Base-by-base conservation (phyloP, 1,139 yeast genomes). In the Geotrichum klebahnii region DNA sequence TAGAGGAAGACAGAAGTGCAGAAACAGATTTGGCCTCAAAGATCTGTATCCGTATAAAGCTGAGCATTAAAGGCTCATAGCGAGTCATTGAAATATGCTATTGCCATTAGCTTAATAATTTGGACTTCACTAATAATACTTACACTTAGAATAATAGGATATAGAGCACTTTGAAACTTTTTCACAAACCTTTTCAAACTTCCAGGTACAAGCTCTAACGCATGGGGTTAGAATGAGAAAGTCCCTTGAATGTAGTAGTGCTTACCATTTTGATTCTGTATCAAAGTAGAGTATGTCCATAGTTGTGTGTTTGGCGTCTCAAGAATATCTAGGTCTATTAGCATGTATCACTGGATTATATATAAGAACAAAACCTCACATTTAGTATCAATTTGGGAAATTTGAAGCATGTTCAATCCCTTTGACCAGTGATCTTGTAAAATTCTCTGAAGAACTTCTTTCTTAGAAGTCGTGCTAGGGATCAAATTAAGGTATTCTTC, bases 331-430 rank as follows among this genome's bases (percentile, higher is more conserved):
- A n/a, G 33, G 1, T 9, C 22, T n/a, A 24, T 40, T 31, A 28
- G 39, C 29, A 14, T 6, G 12, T n/a, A 41, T 17, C 40, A 39
- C 14, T 19, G 38, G 29, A 26, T 20, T 8, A 10, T 9, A 14
- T 10, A 10, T 5, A 31, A 35, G 9, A 4, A 41, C 10, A 10
- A 2, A 1, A 3, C 38, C 59, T 37, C 44, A 56, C 59, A 62
- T 57, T 81, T 84, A 52, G 84, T 78, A 59, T 86, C 95, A 6
- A 84, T 67, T 57, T 84, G 90, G 0, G 95, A 84, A 42, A 81
- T 63, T 61, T 86, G 95, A 17, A 80, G 71, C 5, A 84, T 65
- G 58, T 82, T 84, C 44, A 85, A 65, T 0, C 95, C 95, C 2
- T 68, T 59, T 0, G 77, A 71, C 81, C 89, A 85, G 60, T 72